Percentiles rank a stretch among this genome's conserved stretches.
Conservation (phyloP, 352 stramenopile genomes). For the Bremia lactucae region DNA sequence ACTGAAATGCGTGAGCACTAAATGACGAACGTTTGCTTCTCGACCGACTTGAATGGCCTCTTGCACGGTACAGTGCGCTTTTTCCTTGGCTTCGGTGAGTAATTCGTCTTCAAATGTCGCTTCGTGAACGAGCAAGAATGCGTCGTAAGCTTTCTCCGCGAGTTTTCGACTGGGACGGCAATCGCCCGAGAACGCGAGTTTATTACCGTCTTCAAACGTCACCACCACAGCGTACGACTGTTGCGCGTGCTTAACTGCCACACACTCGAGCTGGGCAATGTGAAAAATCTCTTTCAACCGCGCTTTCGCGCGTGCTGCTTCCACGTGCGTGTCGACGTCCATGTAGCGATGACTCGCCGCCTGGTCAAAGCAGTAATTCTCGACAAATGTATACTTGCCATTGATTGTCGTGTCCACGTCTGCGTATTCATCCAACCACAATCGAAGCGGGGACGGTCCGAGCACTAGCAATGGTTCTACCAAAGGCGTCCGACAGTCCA, state of each 20-base stretch:
- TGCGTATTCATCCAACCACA: slow-evolving; percentile 89
- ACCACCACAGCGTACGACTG: slow-evolving; percentile 88
- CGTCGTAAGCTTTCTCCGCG: slow-evolving; percentile 38
- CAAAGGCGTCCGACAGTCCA: slow-evolving; percentile 58
- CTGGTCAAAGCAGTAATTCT: slow-evolving; percentile 81
- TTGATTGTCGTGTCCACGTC: slow-evolving; percentile 62
- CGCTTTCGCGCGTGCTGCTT: slow-evolving; percentile 25
- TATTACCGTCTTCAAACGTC: slow-evolving; percentile 49
- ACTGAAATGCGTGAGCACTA: slow-evolving; percentile 96
- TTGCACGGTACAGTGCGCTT: slow-evolving; percentile 90
- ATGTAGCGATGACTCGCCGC: slow-evolving; percentile 16
- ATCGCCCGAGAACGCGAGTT: slow-evolving; percentile 91
- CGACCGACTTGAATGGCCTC: slow-evolving; percentile 85
- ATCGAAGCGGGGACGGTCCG: slow-evolving; percentile 77
- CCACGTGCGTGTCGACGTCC: slow-evolving; percentile 16
- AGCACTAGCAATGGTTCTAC: slow-evolving; percentile 84
- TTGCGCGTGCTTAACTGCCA: slow-evolving; percentile 83
- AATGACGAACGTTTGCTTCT: slow-evolving; percentile 63
- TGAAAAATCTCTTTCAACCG: slow-evolving; percentile 32
- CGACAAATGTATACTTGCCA: slow-evolving; percentile 83
- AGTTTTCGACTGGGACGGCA: slow-evolving; percentile 83
- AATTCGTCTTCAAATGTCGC: slow-evolving; percentile 95
- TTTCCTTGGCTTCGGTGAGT: slow-evolving; percentile 86
- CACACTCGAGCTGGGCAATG: slow-evolving; percentile 45
- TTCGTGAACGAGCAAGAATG: slow-evolving; percentile 93